phyloP scores from a whole-genome alignment of 495 filamentous ascomycete species.

The Poronia punctata region DNA sequence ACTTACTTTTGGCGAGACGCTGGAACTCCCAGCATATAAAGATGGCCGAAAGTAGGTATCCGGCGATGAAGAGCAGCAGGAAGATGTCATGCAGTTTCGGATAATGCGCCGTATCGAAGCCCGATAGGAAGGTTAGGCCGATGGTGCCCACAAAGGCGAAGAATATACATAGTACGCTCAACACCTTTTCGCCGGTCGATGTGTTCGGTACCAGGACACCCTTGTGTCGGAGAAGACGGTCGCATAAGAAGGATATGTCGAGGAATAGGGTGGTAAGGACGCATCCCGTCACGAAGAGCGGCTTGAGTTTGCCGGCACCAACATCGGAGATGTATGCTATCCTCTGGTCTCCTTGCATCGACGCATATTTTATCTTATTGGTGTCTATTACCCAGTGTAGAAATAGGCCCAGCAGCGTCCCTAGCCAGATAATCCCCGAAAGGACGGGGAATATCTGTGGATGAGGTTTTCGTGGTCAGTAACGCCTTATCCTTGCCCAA shows the following conservation, averaged over 20 bases:
- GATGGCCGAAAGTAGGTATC: slow-evolving; percentile 73
- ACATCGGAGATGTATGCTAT: slow-evolving; percentile 90
- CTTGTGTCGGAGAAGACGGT: slow-evolving; percentile 74
- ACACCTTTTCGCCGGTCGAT: slow-evolving; percentile 57
- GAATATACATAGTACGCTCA: slow-evolving; percentile 61
- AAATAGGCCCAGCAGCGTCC: slow-evolving; percentile 46
- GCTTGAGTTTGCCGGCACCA: slow-evolving; percentile 61
- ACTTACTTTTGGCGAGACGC: slow-evolving; percentile 61
- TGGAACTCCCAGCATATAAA: slow-evolving; percentile 86
- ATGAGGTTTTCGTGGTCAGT: slow-evolving; percentile 20
- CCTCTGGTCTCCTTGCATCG: slow-evolving; percentile 55
- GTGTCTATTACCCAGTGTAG: slow-evolving; percentile 56
- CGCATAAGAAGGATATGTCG: slow-evolving; percentile 70
- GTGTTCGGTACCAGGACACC: slow-evolving; percentile 68
- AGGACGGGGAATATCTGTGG: slow-evolving; percentile 76
- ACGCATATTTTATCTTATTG: slow-evolving; percentile 53
- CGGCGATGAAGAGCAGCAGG: slow-evolving; percentile 74
- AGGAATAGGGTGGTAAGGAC: slow-evolving; percentile 75
- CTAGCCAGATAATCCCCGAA: slow-evolving; percentile 73
- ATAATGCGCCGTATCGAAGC: slow-evolving; percentile 74
- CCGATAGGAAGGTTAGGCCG: slow-evolving; percentile 72
- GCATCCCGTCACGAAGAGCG: slow-evolving; percentile 79
- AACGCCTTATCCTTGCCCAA: not conserved
- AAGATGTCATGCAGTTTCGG: slow-evolving; percentile 65
- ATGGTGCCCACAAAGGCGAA: slow-evolving; percentile 68